A percentile compares a stretch with the other conserved stretches of the same genome.
These are phyloP conservation scores for Fereydounia khargensis DNA, from an alignment of 1,284 basidiomycete species.

Conservation along the genomic window DNA sequence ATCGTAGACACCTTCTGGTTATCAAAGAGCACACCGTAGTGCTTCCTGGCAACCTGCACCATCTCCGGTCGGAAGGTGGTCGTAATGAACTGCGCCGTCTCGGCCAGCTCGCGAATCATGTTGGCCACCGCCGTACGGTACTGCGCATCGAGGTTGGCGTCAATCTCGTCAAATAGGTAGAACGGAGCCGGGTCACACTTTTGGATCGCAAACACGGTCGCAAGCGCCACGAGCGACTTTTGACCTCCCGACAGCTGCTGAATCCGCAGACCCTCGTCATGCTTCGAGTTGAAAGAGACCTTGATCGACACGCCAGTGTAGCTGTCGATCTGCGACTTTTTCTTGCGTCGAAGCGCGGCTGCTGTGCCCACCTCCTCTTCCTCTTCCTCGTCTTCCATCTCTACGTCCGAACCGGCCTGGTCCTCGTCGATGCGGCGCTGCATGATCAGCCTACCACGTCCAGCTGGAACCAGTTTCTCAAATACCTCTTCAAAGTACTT, in stretches of 20 bases:
- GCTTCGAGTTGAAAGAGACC: conserved; percentile 97
- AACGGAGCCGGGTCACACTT: conserved; percentile 99
- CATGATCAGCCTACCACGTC: conserved; percentile 84
- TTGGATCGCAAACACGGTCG: conserved; percentile 96
- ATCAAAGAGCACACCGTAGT: conserved; percentile 98
- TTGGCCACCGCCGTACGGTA: conserved; percentile 93
- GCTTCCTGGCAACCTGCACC: conserved; percentile 89
- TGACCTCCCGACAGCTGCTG: conserved; percentile 97
- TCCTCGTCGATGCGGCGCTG: conserved; percentile 75
- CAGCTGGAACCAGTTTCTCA: conserved; percentile 92
- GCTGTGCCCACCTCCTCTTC: conserved; percentile 1
- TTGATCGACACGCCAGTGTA: conserved; percentile 97
- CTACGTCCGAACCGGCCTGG: conserved; percentile 1
- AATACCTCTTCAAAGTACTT: conserved; percentile 97
- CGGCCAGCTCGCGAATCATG: conserved; percentile 89
- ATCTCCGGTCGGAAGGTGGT: conserved; percentile 98
- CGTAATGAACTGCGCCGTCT: conserved; percentile 91
- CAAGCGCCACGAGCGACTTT: conserved; percentile 93
- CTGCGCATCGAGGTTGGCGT: conserved; percentile 95
- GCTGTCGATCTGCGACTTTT: conserved; percentile 70
- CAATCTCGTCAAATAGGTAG: conserved; percentile 99
- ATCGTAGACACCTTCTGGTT: conserved; percentile 84
- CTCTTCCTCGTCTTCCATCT: conserved; percentile 54
- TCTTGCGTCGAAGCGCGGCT: conserved; percentile 1
- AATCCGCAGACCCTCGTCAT: conserved; percentile 90